Evolutionary conservation across 129 eudicot species (phyloP), one percentile per base, ranked within the genome.

Genomic region (Helianthus tuberosus): DNA sequence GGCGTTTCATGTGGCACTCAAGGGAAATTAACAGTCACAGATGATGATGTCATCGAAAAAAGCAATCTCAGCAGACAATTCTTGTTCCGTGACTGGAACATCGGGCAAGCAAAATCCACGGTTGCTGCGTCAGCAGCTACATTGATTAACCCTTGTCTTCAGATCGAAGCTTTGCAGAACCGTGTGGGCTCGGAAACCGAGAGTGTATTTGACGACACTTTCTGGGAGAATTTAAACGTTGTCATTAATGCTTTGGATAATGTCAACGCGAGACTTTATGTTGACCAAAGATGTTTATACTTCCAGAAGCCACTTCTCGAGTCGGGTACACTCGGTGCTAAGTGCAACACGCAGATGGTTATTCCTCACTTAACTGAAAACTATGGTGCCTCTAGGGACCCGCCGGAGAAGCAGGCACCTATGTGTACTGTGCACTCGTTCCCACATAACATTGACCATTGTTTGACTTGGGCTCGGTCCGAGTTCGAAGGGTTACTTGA

Each of bases 21-120:
- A 50, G 98, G 96, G 79, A 89, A 87, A 70, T 69, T 92, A 39
- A 92, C 98, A 1, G 80, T 92, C 8, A 92, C 98, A 1, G 98
- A 92, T 72, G 98, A 92, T 71, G 98, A 92, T 79, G 96, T 92
- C 36, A 92, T 92, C 2, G 96, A 92, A 79, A 92, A 92, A 80
- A 92, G 96, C 82, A 92, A 92, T 68, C 95, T 92, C 53, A 92
- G 98, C 69, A 78, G 98, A 68, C 98, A 92, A 64, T 92, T 92
- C 75, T 73, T 92, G 48, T 89, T 92, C 41, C 96, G 96, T 61
- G 98, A 92, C 77, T 92, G 98, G 98, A 92, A 92, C 75, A 92
- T 92, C 41, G 98, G 98, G 68, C 96, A 92, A 79, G 96, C 96
- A n/a, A 92, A 89, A 77, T 92, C 98, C 54, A 89, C 96, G 1